These are phyloP conservation scores for Aspergillus phoenicis DNA, from an alignment of 2,329 filamentous ascomycete genomes.

Conservation along the genomic window DNA sequence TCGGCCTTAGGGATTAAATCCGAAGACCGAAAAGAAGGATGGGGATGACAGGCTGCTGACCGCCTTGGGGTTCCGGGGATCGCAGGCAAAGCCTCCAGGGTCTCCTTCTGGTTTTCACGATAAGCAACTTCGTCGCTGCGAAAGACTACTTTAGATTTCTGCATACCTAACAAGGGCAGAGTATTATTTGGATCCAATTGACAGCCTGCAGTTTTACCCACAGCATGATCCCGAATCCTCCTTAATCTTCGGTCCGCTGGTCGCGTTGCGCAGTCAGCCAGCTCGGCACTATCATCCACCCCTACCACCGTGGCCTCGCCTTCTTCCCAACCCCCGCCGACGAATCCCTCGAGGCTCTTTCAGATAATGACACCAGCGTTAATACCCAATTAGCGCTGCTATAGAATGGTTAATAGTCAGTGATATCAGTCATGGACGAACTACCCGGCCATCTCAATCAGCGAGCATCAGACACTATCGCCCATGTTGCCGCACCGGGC, in stretches of 20 bases:
- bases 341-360: background rate
- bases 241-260: background rate
- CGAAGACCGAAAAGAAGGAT: background rate
- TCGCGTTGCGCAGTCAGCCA: constrained; percentile 7
- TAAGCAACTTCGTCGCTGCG: background rate
- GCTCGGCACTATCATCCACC: constrained; percentile 10
- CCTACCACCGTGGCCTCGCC: background rate
- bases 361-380: background rate
- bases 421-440: constrained; percentile 1
- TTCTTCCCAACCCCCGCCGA: background rate
- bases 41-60: background rate
- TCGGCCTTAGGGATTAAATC: background rate
- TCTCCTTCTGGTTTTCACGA: background rate
- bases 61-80: background rate
- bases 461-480: background rate
- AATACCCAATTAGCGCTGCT: constrained; percentile 2
- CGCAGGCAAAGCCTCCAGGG: background rate
- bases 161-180: background rate
- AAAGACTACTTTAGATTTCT: background rate
- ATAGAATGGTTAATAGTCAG: background rate
- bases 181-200: background rate
- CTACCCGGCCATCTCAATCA: background rate
- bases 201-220: background rate
- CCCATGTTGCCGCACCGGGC: background rate
- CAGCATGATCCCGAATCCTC: background rate